A percentile compares a stretch with the other conserved stretches of the same genome.
Evolutionary conservation across 2,329 filamentous ascomycete species (phyloP).

Genomic region (Diaporthe citriasiana): DNA sequence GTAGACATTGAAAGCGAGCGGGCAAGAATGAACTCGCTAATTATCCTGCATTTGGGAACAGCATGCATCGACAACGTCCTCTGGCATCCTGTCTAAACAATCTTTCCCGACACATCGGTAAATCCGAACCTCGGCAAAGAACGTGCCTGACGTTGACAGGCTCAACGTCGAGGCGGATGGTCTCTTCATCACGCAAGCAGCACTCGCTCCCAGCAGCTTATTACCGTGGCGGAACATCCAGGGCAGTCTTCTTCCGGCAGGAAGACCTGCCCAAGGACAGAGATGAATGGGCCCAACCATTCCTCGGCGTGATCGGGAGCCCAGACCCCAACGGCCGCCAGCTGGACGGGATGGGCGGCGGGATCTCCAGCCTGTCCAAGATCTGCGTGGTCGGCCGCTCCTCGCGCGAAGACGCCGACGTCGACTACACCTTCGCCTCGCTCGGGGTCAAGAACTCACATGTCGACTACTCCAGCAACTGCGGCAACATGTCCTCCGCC

Average conservation of each 20-base stretch:
- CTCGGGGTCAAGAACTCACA: slow-evolving; percentile 72
- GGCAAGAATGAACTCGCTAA: neutral
- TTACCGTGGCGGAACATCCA: slow-evolving; percentile 79
- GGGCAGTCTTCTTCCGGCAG: slow-evolving; percentile 72
- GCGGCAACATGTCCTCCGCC: slow-evolving; percentile 80
- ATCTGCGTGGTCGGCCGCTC: slow-evolving; percentile 75
- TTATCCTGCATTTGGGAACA: neutral
- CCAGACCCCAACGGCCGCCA: slow-evolving; percentile 76
- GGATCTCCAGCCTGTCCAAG: slow-evolving; percentile 78
- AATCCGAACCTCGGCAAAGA: neutral
- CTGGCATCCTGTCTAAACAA: neutral
- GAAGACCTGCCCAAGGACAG: slow-evolving; percentile 64
- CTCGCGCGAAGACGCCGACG: slow-evolving; percentile 63
- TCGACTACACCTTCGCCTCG: slow-evolving; percentile 81
- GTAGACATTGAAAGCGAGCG: neutral
- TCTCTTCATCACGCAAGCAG: neutral
- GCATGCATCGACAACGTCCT: neutral
- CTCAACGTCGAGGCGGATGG: neutral
- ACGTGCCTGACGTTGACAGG: fast-evolving
- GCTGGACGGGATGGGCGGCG: slow-evolving; percentile 79
- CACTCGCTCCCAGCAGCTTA: slow-evolving; percentile 65
- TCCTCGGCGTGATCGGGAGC: slow-evolving; percentile 72
- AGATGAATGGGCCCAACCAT: slow-evolving; percentile 65
- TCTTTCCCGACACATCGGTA: neutral
- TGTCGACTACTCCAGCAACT: slow-evolving; percentile 79